Base-by-base conservation (phyloP, 495 filamentous ascomycete genomes). In the Penicillium soppii region DNA sequence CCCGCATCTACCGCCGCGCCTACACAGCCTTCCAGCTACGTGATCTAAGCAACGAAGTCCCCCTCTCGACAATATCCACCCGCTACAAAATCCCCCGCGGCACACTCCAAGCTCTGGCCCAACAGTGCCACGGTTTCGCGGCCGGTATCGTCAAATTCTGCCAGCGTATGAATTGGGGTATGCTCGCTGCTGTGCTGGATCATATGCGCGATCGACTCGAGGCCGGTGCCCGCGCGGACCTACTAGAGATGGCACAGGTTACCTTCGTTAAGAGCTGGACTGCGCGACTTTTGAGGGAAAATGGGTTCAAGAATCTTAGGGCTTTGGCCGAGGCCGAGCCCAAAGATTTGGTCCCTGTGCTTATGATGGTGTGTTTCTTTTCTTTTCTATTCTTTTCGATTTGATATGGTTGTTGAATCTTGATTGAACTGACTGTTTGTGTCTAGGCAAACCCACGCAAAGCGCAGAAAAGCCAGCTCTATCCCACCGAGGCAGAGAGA, bases 11-110 rank as follows among this genome's bases (percentile, higher is more conserved):
- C 59, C 80, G 81, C n/a, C 81, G 88, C 15, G 90, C 90, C 57
- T 94, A 90, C 58, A 73, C 87, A 15, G 87, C 89, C 9, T 79
- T 94, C 37, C 90, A 92, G 60, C 81, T 94, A 29, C 84, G 89
- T 16, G 87, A 92, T 58, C 69, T 94, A 26, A 90, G 88, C 67
- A 92, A 91, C 58, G 89, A 92, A 52, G 73, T 82, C 19, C 89
- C 89, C 1, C 75, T 92, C 6, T 80, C 88, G 45, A 62, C 72
- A 1, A 86, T 94, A 27, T 83, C 89, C 1, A 67, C 66, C 15
- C 88, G 88, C 53, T 92, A 89, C 59, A 79, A 80, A 16, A 81
- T 82, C 43, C 82, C 85, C 7, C 80, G 88, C 25, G 89, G 89
- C 0, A 67, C 78, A 22, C 82, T 92, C 4, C 89, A 94, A 58